Conservation (phyloP, 2,329 filamentous ascomycete genomes). For the Hirsutella rhossiliensis region DNA sequence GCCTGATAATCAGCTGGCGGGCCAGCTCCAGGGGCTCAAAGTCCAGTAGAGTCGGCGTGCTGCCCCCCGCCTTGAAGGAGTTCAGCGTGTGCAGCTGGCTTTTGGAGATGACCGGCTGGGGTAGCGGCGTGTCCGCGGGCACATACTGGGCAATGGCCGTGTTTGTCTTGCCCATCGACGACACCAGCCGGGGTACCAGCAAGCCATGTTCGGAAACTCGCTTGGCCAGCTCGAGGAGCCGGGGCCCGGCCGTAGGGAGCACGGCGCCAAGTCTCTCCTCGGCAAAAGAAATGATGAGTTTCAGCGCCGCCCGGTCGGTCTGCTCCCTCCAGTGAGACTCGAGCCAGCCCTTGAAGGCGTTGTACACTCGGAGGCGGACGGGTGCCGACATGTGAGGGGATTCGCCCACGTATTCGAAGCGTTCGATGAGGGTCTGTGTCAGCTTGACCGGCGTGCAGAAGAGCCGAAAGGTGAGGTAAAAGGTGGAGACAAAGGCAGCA, state of each 20-base stretch:
- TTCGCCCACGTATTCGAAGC: conserved; percentile 84
- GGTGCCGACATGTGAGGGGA: conserved; percentile 62
- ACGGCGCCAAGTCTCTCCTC: conserved; percentile 54
- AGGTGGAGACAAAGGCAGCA: conserved; percentile 81
- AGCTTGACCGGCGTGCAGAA: conserved; percentile 76
- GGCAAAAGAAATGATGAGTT: conserved; percentile 69
- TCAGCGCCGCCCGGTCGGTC: conserved; percentile 64
- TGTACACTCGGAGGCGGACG: conserved; percentile 84
- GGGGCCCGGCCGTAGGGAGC: conserved; percentile 65
- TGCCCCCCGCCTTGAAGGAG: conserved; percentile 62
- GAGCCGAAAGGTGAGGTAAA: conserved; percentile 90
- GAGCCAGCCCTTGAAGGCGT: conserved; percentile 93
- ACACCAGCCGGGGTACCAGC: conserved; percentile 70
- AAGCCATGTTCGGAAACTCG: conserved; percentile 66
- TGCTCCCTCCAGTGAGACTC: conserved; percentile 90
- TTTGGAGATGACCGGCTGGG: conserved; percentile 58
- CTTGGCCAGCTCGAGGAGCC: conserved; percentile 67
- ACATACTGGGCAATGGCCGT: conserved; percentile 61
- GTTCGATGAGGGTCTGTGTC: conserved; percentile 71
- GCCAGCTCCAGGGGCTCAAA: conserved; percentile 88
- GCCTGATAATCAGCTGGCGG: conserved; percentile 83
- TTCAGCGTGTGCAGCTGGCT: conserved; percentile 62
- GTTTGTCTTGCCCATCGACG: conserved; percentile 79
- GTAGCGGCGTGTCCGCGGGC: conserved; percentile 59
- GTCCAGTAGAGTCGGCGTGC: conserved; percentile 64